A percentile compares a stretch with the other conserved stretches of the same genome.
phyloP scores from a whole-genome alignment of 108 stramenopile genomes.

The Nitzschia sp. region DNA sequence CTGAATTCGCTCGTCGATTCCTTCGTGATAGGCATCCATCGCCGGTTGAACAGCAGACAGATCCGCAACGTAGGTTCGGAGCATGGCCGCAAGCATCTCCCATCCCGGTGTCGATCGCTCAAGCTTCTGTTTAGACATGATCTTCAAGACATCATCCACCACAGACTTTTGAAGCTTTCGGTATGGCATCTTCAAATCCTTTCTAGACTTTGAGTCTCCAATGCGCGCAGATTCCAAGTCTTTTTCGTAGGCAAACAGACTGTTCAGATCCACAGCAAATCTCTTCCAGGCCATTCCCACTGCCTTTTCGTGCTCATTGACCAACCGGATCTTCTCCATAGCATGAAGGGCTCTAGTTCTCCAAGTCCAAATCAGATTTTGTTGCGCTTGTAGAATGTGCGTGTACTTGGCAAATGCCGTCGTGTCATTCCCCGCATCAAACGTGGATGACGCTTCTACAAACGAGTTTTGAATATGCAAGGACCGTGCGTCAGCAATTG shows the following conservation, averaged over 20 bases:
- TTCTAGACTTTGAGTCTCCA: conserved; percentile 41
- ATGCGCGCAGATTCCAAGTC: conserved; percentile 66
- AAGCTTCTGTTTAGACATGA: conserved; percentile 61
- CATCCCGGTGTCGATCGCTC: conserved; percentile 63
- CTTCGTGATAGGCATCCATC: conserved; percentile 57
- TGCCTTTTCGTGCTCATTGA: conserved; percentile 58
- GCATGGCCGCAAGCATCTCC: conserved; percentile 47
- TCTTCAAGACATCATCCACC: conserved; percentile 64
- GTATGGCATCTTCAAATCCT: conserved; percentile 62
- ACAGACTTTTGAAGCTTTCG: conserved; percentile 62
- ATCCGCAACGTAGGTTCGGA: conserved; percentile 70
- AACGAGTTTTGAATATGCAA: conserved; percentile 43
- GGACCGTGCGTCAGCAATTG: conserved; percentile 29
- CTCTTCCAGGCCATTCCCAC: conserved; percentile 68
- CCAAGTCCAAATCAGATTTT: conserved; percentile 59
- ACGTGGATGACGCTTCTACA: conserved; percentile 19
- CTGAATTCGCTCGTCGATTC: conserved; percentile 17
- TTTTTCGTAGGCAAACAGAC: conserved; percentile 78
- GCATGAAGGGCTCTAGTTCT: conserved; percentile 44
- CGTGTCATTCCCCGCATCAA: background rate
- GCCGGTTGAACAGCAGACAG: conserved; percentile 71
- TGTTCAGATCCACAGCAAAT: conserved; percentile 67
- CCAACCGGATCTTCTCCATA: conserved; percentile 48
- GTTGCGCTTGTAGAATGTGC: conserved; percentile 59
- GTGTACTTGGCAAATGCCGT: conserved; percentile 36